These are phyloP conservation scores for Panaeolus papilionaceus DNA, from an alignment of 768 basidiomycete species.

Conservation along the genomic window DNA sequence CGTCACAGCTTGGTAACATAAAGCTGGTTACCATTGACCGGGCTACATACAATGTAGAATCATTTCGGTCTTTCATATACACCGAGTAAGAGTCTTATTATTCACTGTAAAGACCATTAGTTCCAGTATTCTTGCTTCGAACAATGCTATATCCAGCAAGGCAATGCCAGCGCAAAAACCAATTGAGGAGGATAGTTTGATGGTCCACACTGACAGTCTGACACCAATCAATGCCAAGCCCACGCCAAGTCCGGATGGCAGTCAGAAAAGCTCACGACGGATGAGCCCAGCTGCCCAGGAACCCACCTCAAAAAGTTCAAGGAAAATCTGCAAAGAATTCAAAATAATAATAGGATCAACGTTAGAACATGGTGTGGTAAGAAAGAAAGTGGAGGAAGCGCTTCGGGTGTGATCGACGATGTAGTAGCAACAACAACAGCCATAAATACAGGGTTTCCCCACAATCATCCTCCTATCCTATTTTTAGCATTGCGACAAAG, in stretches of 20 bases:
- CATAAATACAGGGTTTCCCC: too few species aligned
- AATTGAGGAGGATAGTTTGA: neutral
- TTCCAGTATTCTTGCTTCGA: neutral
- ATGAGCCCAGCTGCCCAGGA: neutral
- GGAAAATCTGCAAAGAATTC: neutral
- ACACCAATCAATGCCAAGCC: slow-evolving; percentile 2
- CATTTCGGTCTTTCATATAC: neutral
- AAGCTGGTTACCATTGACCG: neutral
- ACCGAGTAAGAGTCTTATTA: neutral
- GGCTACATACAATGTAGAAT: neutral
- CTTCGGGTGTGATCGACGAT: neutral
- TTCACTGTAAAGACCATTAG: neutral
- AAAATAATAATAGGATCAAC: neutral
- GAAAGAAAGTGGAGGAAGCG: neutral
- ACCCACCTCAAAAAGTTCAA: neutral
- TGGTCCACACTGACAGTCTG: neutral
- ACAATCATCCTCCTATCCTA: too few species aligned
- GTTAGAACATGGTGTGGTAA: neutral
- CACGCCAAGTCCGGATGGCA: neutral
- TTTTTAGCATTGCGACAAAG: too few species aligned
- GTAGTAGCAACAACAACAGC: too few species aligned
- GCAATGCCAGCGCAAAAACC: neutral
- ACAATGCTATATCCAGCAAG: neutral
- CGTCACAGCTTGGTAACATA: neutral
- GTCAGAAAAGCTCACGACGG: neutral